These are phyloP conservation scores for Coelastrella sp. DNA, from an alignment of 139 green algal species.

Conservation along the genomic window DNA sequence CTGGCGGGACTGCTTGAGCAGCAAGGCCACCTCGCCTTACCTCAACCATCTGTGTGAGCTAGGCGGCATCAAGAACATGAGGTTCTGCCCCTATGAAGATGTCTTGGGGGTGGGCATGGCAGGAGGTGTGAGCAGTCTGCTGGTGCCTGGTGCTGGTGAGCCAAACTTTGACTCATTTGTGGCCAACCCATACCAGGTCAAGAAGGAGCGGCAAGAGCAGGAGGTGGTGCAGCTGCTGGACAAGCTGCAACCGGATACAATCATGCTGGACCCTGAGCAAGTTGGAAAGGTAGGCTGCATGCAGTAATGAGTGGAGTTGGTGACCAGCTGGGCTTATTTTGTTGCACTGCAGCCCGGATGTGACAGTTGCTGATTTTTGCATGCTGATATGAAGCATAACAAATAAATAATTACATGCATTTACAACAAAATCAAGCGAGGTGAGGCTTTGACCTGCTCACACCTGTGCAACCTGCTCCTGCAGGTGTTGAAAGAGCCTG, in stretches of 20 bases:
- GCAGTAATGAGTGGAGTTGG: background rate
- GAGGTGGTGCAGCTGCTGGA: conserved; percentile 96
- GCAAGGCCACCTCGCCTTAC: conserved; percentile 91
- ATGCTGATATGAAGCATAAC: too few relatives aligned
- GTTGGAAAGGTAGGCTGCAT: conserved; percentile 76
- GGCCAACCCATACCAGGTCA: conserved; percentile 91
- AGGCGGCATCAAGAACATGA: conserved; percentile 59
- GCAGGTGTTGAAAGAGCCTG: conserved; percentile 67
- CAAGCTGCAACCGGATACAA: conserved; percentile 97
- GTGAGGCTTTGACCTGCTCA: background rate
- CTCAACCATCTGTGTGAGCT: conserved; percentile 79
- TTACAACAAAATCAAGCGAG: too few relatives aligned
- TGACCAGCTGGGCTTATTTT: background rate
- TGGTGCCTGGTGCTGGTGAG: conserved; percentile 96
- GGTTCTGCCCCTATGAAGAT: conserved; percentile 98
- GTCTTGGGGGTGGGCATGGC: conserved; percentile 83
- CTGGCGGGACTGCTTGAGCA: conserved; percentile 88
- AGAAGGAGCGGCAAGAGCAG: conserved; percentile 83
- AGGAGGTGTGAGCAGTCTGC: conserved; percentile 73
- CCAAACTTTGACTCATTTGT: conserved; percentile 98
- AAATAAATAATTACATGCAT: too few relatives aligned
- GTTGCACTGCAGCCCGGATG: background rate
- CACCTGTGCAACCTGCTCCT: too few relatives aligned
- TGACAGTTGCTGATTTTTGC: too few relatives aligned
- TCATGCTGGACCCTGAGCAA: conserved; percentile 90